These are phyloP conservation scores for Pelargonium fulgidum DNA, from an alignment of 441 rosid species.

Conservation along the genomic window DNA sequence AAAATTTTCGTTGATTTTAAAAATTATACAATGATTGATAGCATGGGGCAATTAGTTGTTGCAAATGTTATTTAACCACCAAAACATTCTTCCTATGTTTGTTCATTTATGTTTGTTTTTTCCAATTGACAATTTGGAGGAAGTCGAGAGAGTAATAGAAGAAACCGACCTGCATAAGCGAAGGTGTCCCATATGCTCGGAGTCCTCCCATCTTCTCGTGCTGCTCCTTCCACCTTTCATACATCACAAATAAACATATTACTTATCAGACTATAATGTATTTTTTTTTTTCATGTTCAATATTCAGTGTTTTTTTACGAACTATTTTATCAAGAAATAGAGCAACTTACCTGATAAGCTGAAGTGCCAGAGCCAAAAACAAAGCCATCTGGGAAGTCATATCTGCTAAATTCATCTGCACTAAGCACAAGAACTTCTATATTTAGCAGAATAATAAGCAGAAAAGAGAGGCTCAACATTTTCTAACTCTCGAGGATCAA, in stretches of 20 bases:
- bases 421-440: conserved; percentile 10
- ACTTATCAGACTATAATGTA: background rate
- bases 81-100: background rate
- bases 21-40: too few relatives aligned
- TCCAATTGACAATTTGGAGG: too few relatives aligned
- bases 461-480: conserved; percentile 21
- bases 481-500: background rate
- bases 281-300: background rate
- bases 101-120: background rate
- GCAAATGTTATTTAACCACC: background rate
- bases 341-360: conserved; percentile 52
- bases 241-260: background rate
- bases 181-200: conserved; percentile 54
- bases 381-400: conserved; percentile 47
- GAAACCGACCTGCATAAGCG: conserved; percentile 32
- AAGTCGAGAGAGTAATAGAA: background rate
- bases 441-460: conserved; percentile 21
- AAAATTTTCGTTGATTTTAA: too few relatives aligned
- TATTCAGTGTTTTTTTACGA: background rate
- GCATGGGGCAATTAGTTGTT: background rate
- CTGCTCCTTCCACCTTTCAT: conserved; percentile 65
- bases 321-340: background rate
- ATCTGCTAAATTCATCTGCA: conserved; percentile 32
- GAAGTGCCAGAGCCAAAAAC: conserved; percentile 54
- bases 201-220: conserved; percentile 51